phyloP scores from a whole-genome alignment of 192 early-diverging fungal species.

The Pecoramyces ruminantium region DNA sequence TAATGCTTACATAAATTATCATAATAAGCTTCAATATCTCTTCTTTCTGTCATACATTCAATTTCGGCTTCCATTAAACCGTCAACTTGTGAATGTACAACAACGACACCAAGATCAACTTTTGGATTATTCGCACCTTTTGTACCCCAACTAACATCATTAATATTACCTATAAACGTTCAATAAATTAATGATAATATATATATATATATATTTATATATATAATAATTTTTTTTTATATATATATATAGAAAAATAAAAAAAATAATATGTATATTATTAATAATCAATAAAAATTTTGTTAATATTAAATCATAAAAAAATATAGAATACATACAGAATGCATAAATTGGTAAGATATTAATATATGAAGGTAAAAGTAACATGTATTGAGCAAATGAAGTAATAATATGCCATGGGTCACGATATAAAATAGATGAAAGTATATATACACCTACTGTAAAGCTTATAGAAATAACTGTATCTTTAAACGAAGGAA shows the following conservation, averaged over 20 bases:
- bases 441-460: slow-evolving; percentile 43
- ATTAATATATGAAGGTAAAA: slow-evolving; percentile 76
- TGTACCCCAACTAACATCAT: slow-evolving; percentile 92
- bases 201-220: too few species aligned
- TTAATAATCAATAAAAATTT: too few species aligned
- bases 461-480: slow-evolving; percentile 39
- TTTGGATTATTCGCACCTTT: slow-evolving; percentile 58
- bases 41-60: slow-evolving; percentile 39
- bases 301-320: too few species aligned
- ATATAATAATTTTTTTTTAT: too few species aligned
- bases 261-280: too few species aligned
- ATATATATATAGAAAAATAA: too few species aligned
- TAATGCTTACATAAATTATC: slow-evolving; percentile 53
- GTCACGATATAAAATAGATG: slow-evolving; percentile 49
- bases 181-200: too few species aligned
- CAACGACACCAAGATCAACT: slow-evolving; percentile 41
- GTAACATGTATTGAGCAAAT: slow-evolving; percentile 50
- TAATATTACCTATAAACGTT: slow-evolving; percentile 44
- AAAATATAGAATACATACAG: neutral
- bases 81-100: neutral
- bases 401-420: slow-evolving; percentile 66
- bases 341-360: slow-evolving; percentile 81
- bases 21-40: slow-evolving; percentile 70
- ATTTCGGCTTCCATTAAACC: slow-evolving; percentile 31
- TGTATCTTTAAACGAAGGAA: slow-evolving; percentile 30